Base-by-base conservation (phyloP, 768 basidiomycete species). In the Candolleomyces efflorescens region DNA sequence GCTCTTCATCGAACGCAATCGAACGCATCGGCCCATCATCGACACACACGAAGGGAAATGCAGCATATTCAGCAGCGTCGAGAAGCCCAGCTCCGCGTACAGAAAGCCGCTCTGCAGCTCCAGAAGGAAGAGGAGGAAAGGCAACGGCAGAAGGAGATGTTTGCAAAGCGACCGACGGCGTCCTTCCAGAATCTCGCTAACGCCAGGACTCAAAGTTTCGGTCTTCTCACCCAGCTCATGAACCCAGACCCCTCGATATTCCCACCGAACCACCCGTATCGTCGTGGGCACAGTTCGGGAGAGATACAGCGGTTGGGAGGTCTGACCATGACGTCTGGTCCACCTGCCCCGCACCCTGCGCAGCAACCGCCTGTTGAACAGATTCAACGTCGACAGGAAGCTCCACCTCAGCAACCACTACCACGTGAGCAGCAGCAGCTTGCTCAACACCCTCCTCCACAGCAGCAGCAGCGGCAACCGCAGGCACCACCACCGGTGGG, bases 181-280 rank as follows among this genome's bases (percentile, higher is more conserved):
- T 87, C 84, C 32, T 89, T 87, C 66, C 83, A 83, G 79, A 67
- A 84, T 68, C 65, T 83, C 70, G 57, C 65, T 1, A 65, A 64
- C n/a, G 60, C 64, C 22, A 67, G 74, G 18, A 71, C 75, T 57
- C 60, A 64, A 55, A 78, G 78, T 43, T 73, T 73, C 0, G 90
- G 89, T 3, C 69, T 89, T 44, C 71, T 91, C 54, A 82, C 82
- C 24, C 83, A 83, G 68, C 71, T 92, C 44, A 77, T 92, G 77
- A 86, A 91, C 61, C 90, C 90, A 0, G 81, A 87, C 64, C 85
- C 86, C 18, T 65, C 73, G 12, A 72, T 83, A 27, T 80, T 89
- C 64, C 85, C 86, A 5, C 68, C 70, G 1, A 78, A 74, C 41
- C 86, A 86, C 67, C 82, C 85, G 2, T 86, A 84, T 69, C 75